phyloP scores from a whole-genome alignment of 768 basidiomycete species.

The Rhodocollybia butyracea region DNA sequence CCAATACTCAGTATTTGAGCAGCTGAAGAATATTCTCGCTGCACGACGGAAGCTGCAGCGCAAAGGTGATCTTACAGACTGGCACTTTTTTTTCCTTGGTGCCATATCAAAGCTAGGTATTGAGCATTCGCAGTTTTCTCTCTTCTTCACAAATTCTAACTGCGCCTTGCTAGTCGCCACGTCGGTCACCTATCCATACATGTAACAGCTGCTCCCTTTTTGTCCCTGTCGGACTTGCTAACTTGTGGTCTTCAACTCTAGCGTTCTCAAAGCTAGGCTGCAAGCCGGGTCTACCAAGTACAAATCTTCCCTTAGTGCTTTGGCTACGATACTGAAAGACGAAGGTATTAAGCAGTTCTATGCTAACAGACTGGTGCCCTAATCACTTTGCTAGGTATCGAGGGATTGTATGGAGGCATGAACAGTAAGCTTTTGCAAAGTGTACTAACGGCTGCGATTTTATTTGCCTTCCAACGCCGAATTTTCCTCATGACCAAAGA shows the following conservation, averaged over 20 bases:
- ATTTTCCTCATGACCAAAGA: slow-evolving; percentile 71
- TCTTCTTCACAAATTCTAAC: not conserved
- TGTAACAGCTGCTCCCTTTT: slow-evolving; percentile 36
- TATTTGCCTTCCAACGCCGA: slow-evolving; percentile 87
- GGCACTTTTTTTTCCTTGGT: slow-evolving; percentile 94
- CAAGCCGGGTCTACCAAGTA: slow-evolving; percentile 66
- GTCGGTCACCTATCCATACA: slow-evolving; percentile 69
- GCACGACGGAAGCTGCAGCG: slow-evolving; percentile 55
- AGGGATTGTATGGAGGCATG: slow-evolving; percentile 76
- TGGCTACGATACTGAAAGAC: slow-evolving; percentile 57
- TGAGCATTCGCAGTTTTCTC: slow-evolving; percentile 15
- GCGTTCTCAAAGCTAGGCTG: slow-evolving; percentile 63
- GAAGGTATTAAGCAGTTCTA: no score
- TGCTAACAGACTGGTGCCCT: no score
- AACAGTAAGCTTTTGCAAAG: slow-evolving; percentile 88
- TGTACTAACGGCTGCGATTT: slow-evolving; percentile 89
- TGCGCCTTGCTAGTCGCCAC: slow-evolving; percentile 33
- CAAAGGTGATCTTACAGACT: slow-evolving; percentile 57
- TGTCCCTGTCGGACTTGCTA: not conserved
- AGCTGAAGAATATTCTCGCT: slow-evolving; percentile 83
- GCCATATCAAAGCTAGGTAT: slow-evolving; percentile 89
- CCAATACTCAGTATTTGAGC: slow-evolving; percentile 93
- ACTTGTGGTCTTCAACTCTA: slow-evolving; percentile 11
- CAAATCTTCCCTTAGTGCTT: slow-evolving; percentile 60
- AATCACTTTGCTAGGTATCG: no score